Conservation (phyloP, 1,139 yeast species). For the Blastobotrys niveus region DNA sequence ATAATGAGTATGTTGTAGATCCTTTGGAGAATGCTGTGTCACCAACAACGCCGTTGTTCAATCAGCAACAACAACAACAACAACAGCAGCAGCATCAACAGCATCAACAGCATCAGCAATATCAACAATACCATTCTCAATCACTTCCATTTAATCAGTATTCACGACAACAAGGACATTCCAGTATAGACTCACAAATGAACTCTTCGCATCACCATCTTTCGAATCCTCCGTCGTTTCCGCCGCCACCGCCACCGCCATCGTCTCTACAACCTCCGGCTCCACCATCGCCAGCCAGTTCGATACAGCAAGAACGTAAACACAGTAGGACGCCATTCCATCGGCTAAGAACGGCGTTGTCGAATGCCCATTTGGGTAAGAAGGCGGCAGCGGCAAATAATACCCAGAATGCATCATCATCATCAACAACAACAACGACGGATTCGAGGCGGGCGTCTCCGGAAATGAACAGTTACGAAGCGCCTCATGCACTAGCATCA, state of each 20-base stretch:
- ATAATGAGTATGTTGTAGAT: constrained; percentile 10
- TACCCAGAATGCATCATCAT: constrained; percentile 5
- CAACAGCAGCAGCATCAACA: neutral
- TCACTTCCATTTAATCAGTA: no score
- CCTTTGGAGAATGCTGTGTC: constrained; percentile 10
- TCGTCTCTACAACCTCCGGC: no score
- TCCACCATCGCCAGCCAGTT: neutral
- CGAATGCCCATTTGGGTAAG: constrained; percentile 24
- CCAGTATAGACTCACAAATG: no score
- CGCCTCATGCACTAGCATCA: neutral
- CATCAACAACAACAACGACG: neutral
- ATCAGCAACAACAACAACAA: neutral
- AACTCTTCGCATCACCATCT: no score
- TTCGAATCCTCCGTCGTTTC: constrained; percentile 6
- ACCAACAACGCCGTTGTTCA: constrained; percentile 12
- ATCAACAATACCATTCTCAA: no score
- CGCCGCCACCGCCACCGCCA: neutral
- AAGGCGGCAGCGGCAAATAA: constrained; percentile 10
- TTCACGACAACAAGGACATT: no score
- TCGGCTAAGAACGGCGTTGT: constrained; percentile 21
- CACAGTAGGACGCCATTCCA: constrained; percentile 15
- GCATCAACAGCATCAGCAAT: no score
- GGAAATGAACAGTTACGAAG: constrained; percentile 8
- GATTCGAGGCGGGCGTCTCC: constrained; percentile 9
- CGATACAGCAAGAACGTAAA: constrained; percentile 5